Evolutionary conservation across 768 basidiomycete genomes (phyloP).

Genomic region (Leccinum subtestaceum): DNA sequence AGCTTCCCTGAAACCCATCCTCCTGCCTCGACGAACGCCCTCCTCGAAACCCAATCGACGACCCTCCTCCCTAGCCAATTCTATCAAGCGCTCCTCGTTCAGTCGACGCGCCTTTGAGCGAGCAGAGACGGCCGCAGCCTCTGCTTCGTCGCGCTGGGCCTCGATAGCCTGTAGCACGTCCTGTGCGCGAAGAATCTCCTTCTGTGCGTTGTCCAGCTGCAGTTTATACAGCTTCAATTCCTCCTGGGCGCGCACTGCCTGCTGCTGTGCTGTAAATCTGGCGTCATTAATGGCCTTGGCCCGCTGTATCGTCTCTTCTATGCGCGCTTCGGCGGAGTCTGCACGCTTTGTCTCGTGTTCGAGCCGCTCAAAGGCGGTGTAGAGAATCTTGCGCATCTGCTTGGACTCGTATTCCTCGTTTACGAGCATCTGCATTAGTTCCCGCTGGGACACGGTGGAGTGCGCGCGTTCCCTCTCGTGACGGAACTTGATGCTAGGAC

Average conservation of each 20-base stretch:
- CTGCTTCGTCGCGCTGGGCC: conserved; percentile 46
- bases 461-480: conserved; percentile 35
- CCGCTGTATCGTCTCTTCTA: conserved; percentile 30
- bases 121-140: conserved; percentile 43
- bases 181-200: conserved; percentile 56
- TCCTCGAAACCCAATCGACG: conserved; percentile 49
- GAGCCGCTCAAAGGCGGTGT: conserved; percentile 37
- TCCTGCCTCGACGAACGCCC: conserved; percentile 40
- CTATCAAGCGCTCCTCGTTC: conserved; percentile 45
- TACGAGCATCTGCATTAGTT: conserved; percentile 36
- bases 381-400: conserved; percentile 38
- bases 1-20: conserved; percentile 29
- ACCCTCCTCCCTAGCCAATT: conserved; percentile 54
- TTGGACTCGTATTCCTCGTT: conserved; percentile 40
- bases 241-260: conserved; percentile 35
- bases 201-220: conserved; percentile 57
- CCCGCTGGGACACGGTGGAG: conserved; percentile 26
- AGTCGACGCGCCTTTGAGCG: conserved; percentile 46
- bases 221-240: conserved; percentile 57
- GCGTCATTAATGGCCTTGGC: conserved; percentile 33
- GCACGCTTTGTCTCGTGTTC: conserved; percentile 38
- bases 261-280: conserved; percentile 28
- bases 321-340: conserved; percentile 33
- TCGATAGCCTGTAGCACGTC: conserved; percentile 48
- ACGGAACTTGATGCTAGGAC: conserved; percentile 33